Percentiles rank a stretch among this genome's conserved stretches.
phyloP scores from a whole-genome alignment of 2,329 filamentous ascomycete genomes.

The Rutstroemia sydowiana region DNA sequence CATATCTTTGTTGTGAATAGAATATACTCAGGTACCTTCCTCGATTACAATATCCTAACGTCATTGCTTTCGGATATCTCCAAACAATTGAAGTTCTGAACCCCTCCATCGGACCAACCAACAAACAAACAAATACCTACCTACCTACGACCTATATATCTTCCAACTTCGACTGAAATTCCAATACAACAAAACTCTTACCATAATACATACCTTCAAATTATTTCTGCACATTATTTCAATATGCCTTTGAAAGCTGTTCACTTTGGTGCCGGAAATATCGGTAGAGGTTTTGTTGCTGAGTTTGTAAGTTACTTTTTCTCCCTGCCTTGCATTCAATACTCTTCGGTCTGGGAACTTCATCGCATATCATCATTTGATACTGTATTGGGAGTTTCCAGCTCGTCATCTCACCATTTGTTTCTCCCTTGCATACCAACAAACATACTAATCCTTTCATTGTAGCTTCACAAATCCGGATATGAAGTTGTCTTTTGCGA shows the following conservation, averaged over 20 bases:
- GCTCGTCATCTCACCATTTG: not conserved
- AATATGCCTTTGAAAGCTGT: conserved; percentile 56
- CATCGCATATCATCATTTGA: too few species aligned
- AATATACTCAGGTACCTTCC: too few species aligned
- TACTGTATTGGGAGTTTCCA: not conserved
- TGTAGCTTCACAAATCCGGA: conserved; percentile 65
- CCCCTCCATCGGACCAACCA: too few species aligned
- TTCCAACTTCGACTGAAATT: too few species aligned
- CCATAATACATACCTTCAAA: not conserved
- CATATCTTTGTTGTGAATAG: too few species aligned
- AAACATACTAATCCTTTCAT: conserved; percentile 6
- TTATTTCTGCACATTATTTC: not conserved
- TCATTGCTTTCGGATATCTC: not conserved
- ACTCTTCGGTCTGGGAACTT: too few species aligned
- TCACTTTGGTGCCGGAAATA: conserved; percentile 83
- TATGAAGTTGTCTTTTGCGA: conserved; percentile 97
- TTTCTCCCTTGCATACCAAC: not conserved
- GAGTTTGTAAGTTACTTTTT: conserved; percentile 5
- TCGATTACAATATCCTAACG: too few species aligned
- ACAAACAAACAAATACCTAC: not conserved
- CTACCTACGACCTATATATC: not conserved
- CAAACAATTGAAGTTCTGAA: not conserved
- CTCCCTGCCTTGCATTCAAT: not conserved
- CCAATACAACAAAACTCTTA: not conserved
- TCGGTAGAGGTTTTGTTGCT: conserved; percentile 44